Conservation (phyloP, 2,329 filamentous ascomycete species). For the Xylariales sp. region DNA sequence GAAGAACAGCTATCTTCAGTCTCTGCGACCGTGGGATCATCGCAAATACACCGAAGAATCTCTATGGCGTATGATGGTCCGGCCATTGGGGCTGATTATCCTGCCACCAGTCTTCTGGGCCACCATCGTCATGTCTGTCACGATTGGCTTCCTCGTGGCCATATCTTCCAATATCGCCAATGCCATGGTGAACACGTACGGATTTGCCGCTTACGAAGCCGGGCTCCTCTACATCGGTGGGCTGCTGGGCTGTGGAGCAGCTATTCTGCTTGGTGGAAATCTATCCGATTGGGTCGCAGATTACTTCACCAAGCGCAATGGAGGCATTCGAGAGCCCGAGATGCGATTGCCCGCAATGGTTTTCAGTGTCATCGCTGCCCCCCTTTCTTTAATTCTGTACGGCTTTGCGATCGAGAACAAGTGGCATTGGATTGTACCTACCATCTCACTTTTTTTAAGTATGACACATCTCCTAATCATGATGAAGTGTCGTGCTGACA, state of each 20-base stretch:
- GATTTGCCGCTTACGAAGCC: slow-evolving; percentile 38
- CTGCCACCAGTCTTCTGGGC: slow-evolving; percentile 53
- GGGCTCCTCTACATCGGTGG: slow-evolving; percentile 47
- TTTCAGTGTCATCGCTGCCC: slow-evolving; percentile 44
- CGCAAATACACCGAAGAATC: too few relatives aligned
- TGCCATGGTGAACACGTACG: slow-evolving; percentile 36
- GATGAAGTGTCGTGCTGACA: too few relatives aligned
- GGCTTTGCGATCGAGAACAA: too few relatives aligned
- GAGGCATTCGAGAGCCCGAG: slow-evolving; percentile 52
- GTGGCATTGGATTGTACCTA: too few relatives aligned
- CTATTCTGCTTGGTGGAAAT: slow-evolving; percentile 43
- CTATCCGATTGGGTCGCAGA: slow-evolving; percentile 44
- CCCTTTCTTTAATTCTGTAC: too few relatives aligned
- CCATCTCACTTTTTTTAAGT: too few relatives aligned
- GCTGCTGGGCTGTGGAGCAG: slow-evolving; percentile 41
- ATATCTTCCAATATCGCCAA: slow-evolving; percentile 47
- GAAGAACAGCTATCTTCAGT: too few relatives aligned
- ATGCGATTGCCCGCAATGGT: slow-evolving; percentile 55
- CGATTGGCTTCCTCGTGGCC: slow-evolving; percentile 51
- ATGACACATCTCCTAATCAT: too few relatives aligned
- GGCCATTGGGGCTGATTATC: background rate
- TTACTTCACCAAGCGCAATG: slow-evolving; percentile 44
- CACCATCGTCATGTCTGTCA: slow-evolving; percentile 46
- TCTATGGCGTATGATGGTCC: background rate
- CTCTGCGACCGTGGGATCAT: too few relatives aligned